Evolutionary conservation across 106 monocot species (phyloP).

Genomic region (Dioscorea dumetorum): DNA sequence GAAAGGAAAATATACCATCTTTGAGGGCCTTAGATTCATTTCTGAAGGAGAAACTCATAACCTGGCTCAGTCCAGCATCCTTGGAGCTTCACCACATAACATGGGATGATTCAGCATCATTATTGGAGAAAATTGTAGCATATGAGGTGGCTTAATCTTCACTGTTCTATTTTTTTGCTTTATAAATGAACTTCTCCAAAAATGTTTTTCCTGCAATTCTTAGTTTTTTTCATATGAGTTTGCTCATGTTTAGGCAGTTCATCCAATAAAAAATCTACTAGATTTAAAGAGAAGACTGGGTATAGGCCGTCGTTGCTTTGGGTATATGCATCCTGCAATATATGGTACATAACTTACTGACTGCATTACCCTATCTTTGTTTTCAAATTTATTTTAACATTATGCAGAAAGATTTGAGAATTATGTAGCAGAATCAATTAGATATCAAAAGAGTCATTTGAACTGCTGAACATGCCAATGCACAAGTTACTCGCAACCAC

Average conservation of each 20-base stretch:
- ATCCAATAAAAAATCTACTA: constrained; percentile 75
- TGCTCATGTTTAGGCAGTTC: constrained; percentile 54
- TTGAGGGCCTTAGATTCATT: constrained; percentile 62
- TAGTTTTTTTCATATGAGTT: not conserved
- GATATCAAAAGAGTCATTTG: too few species aligned
- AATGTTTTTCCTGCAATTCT: not conserved
- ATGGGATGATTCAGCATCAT: constrained; percentile 89
- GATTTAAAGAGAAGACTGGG: constrained; percentile 83
- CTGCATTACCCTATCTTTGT: too few species aligned
- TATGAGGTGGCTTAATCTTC: constrained; percentile 50
- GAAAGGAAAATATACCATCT: constrained; percentile 54
- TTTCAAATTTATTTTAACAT: too few species aligned
- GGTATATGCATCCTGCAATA: constrained; percentile 87
- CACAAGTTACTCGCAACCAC: too few species aligned
- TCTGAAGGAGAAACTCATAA: constrained; percentile 77
- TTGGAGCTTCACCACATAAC: constrained; percentile 84
- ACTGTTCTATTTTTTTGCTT: not conserved
- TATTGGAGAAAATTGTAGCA: constrained; percentile 85
- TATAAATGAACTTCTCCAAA: too few species aligned
- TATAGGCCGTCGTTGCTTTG: constrained; percentile 77
- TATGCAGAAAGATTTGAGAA: too few species aligned
- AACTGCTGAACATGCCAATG: too few species aligned
- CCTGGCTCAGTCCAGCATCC: constrained; percentile 84
- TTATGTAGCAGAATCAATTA: too few species aligned
- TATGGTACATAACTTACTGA: constrained; percentile 37